Evolutionary conservation across 345 rosid genomes (phyloP).

Genomic region (Physaria fendleri): DNA sequence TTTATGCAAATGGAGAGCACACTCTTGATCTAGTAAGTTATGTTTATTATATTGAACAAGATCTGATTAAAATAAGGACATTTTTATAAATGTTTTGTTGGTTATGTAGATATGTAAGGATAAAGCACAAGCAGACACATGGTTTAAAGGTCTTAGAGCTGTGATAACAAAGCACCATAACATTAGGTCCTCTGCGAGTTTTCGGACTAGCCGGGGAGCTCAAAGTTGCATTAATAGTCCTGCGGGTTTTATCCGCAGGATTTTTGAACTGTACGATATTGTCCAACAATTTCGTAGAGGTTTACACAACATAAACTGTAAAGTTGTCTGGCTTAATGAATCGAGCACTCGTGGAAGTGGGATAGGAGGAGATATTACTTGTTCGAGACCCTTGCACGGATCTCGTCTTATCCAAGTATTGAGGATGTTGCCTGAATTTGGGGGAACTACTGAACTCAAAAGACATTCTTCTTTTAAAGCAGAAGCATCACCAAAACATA

Average conservation of each 20-base stretch:
- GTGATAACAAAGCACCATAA: slow-evolving; percentile 43
- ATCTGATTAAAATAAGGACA: not conserved
- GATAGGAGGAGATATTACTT: no score
- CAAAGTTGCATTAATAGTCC: slow-evolving; percentile 76
- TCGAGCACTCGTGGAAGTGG: no score
- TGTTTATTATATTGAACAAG: not conserved
- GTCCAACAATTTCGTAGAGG: no score
- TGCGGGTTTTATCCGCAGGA: slow-evolving; percentile 53
- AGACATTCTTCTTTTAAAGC: no score
- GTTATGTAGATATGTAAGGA: slow-evolving; percentile 65
- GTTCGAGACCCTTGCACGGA: no score
- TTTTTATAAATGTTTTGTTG: not conserved
- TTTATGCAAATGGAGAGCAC: slow-evolving; percentile 55
- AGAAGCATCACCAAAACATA: no score
- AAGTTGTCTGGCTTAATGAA: no score
- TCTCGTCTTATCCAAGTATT: no score
- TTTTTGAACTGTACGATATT: no score
- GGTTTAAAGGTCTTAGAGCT: slow-evolving; percentile 71
- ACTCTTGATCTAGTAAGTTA: slow-evolving; percentile 64
- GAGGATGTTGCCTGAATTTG: no score
- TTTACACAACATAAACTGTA: no score
- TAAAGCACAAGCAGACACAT: slow-evolving; percentile 62
- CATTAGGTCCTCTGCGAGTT: slow-evolving; percentile 26
- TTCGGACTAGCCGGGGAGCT: slow-evolving; percentile 38
- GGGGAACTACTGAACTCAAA: no score